phyloP scores from a whole-genome alignment of 805 yeast genomes.

The Candida dendrica region DNA sequence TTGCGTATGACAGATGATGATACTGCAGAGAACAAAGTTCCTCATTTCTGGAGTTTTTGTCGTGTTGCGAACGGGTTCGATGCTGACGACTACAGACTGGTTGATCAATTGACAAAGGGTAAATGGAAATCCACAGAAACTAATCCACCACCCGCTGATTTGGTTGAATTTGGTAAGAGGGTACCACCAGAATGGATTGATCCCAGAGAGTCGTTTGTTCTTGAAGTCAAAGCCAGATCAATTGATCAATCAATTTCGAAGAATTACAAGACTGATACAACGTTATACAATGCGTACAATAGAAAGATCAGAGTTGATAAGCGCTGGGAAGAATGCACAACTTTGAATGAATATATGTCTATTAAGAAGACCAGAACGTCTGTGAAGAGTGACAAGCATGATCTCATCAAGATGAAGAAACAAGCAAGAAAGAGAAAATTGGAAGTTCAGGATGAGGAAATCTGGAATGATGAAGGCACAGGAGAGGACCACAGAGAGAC shows the following conservation, averaged over 20 bases:
- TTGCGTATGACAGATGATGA: constrained; percentile 39
- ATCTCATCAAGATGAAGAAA: constrained; percentile 24
- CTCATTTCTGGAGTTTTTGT: constrained; percentile 58
- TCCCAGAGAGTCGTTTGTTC: constrained; percentile 68
- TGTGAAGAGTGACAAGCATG: constrained; percentile 16
- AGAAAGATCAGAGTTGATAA: constrained; percentile 65
- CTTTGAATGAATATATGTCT: constrained; percentile 44
- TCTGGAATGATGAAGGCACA: constrained; percentile 13
- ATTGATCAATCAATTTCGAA: constrained; percentile 41
- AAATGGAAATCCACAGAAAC: constrained; percentile 43
- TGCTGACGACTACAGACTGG: constrained; percentile 47
- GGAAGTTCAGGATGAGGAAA: constrained; percentile 14
- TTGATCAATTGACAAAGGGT: constrained; percentile 49
- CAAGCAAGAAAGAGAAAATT: constrained; percentile 18
- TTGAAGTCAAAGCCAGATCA: constrained; percentile 80
- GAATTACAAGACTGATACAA: constrained; percentile 56
- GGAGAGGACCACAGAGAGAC: constrained; percentile 7
- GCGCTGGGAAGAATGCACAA: constrained; percentile 44
- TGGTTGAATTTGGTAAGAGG: constrained; percentile 49
- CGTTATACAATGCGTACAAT: constrained; percentile 74
- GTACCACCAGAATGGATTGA: constrained; percentile 72
- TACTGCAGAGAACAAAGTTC: constrained; percentile 8
- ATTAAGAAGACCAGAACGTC: constrained; percentile 20
- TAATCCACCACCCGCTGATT: constrained; percentile 31
- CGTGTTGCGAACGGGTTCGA: constrained; percentile 82